These are phyloP conservation scores for Skeletonema marinoi DNA, from an alignment of 108 stramenopile genomes.

Conservation along the genomic window DNA sequence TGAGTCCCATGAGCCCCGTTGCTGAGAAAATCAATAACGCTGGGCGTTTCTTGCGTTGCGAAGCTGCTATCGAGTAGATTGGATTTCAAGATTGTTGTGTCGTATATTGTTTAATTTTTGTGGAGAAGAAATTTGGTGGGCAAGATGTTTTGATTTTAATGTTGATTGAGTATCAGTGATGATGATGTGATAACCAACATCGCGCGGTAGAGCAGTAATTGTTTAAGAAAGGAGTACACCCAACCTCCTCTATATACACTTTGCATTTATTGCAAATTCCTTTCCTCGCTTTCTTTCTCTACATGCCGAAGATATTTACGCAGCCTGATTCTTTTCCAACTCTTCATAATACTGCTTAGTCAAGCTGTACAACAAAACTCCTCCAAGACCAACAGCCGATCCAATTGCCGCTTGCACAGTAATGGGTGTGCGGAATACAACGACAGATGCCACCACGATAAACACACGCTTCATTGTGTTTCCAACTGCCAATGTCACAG, in stretches of 20 bases:
- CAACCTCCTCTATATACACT: background rate
- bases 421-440: conserved; percentile 91
- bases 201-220: background rate
- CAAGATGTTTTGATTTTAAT: background rate
- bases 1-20: background rate
- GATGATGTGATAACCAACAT: background rate
- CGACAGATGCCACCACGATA: conserved; percentile 92
- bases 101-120: background rate
- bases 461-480: conserved; percentile 98
- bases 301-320: background rate
- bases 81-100: background rate
- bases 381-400: conserved; percentile 78
- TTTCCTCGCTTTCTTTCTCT: background rate
- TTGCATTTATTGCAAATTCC: background rate
- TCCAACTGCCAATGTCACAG: conserved; percentile 94
- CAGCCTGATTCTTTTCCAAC: conserved; percentile 37
- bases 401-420: conserved; percentile 77
- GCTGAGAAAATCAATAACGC: background rate
- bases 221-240: background rate
- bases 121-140: background rate
- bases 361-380: conserved; percentile 82
- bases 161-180: background rate
- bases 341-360: conserved; percentile 78
- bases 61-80: background rate
- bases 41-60: background rate